Evolutionary conservation across 1,284 basidiomycete genomes (phyloP).

Genomic region (Filobasidium uniguttulatum): DNA sequence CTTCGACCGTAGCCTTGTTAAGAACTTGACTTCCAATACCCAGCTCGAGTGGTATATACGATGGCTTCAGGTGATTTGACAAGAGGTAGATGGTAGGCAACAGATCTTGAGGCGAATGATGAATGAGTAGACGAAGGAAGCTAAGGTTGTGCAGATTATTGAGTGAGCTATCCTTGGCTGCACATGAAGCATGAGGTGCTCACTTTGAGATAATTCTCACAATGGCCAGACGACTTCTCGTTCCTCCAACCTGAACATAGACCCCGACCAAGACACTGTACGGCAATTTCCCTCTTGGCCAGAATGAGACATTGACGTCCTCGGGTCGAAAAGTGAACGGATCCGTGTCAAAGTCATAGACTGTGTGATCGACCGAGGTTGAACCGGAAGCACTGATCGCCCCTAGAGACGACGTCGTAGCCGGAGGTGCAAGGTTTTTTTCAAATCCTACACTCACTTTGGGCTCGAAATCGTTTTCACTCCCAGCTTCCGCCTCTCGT

Average conservation of each 20-base stretch:
- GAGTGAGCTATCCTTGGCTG: not conserved
- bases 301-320: constrained; percentile 36
- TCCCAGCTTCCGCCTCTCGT: no score
- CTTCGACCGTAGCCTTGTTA: constrained; percentile 63
- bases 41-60: constrained; percentile 59
- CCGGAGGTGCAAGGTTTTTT: not conserved
- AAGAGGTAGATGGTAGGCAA: constrained; percentile 75
- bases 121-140: constrained; percentile 52
- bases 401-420: not conserved
- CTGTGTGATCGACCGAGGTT: not conserved
- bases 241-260: constrained; percentile 56
- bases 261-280: constrained; percentile 71
- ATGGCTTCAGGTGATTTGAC: constrained; percentile 70
- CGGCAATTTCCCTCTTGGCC: constrained; percentile 44
- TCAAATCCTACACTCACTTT: not conserved
- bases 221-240: constrained; percentile 69
- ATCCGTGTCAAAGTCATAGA: constrained; percentile 37
- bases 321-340: constrained; percentile 33
- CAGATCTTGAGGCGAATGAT: constrained; percentile 55
- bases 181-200: constrained; percentile 11
- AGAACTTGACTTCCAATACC: constrained; percentile 64
- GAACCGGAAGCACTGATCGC: not conserved
- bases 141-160: constrained; percentile 24
- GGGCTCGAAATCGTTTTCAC: not conserved
- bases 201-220: constrained; percentile 65